A percentile compares a stretch with the other conserved stretches of the same genome.
phyloP scores from a whole-genome alignment of 2,329 filamentous ascomycete genomes.

The Parafenestella ontariensis region DNA sequence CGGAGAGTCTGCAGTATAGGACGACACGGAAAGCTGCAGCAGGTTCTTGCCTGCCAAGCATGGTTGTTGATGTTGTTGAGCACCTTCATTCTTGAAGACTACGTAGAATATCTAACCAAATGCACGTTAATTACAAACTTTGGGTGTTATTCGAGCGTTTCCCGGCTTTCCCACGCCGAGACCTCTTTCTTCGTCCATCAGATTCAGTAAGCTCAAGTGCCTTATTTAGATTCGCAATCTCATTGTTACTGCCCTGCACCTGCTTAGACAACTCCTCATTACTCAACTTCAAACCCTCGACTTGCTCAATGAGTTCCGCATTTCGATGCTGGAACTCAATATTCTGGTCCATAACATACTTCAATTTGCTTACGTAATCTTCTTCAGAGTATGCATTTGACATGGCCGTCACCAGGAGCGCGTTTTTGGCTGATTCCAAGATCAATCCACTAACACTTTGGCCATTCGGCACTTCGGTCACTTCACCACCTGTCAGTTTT shows the following conservation, averaged over 20 bases:
- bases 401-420: slow-evolving; percentile 6
- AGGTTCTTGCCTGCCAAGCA: too few relatives aligned
- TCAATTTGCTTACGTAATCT: slow-evolving; percentile 3
- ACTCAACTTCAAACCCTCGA: background rate
- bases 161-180: too few relatives aligned
- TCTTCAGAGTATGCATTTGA: slow-evolving; percentile 1
- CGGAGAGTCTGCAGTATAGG: too few relatives aligned
- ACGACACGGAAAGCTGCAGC: too few relatives aligned
- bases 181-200: slow-evolving; percentile 16
- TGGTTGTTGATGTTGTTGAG: too few relatives aligned
- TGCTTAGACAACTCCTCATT: slow-evolving; percentile 6
- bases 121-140: too few relatives aligned
- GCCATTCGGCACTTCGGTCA: slow-evolving; percentile 1
- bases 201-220: slow-evolving; percentile 7
- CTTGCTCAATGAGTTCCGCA: background rate
- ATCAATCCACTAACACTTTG: slow-evolving; percentile 18
- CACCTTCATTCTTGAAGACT: too few relatives aligned
- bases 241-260: slow-evolving; percentile 3
- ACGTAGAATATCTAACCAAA: too few relatives aligned
- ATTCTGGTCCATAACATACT: slow-evolving; percentile 14
- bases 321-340: slow-evolving; percentile 7
- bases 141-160: too few relatives aligned
- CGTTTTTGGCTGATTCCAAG: slow-evolving; percentile 20
- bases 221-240: slow-evolving; percentile 11
- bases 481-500: background rate